Evolutionary conservation across 2,329 filamentous ascomycete species (phyloP), one percentile per base, ranked within the genome.

Genomic region (Phaeosphaeria sp.): DNA sequence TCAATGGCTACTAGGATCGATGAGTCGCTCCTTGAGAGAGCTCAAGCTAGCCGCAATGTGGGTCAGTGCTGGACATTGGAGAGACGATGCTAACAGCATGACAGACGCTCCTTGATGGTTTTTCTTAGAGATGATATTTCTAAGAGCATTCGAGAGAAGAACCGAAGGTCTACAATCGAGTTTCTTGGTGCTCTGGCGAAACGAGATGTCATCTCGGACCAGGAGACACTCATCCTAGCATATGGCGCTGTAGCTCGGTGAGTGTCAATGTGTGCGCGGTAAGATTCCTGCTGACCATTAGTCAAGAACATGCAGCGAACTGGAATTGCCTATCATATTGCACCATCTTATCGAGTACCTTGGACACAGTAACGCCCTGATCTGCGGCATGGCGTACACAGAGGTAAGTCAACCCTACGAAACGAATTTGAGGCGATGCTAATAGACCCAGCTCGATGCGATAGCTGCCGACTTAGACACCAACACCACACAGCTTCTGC

Each of bases 241-340:
- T 93, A 94, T 86, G 90, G 91, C n/a, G 89, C 92, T 71, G 83
- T 97, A 49, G 94, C 92, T 59, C 84, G 86, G 85, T 89, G 79
- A 67, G 80, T 49, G 18, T 24, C n/a, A 9, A 20, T 30, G 25
- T 39, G 21, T 15, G 24, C 27, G 46, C 6, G 40, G 13, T 48
- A 52, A 51, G 11, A 30, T 8, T 6, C 18, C 60, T 13, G 17
- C 60, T 56, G 63, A 63, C 13, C 52, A 8, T 27, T 45, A 56
- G 27, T 8, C 17, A 52, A 89, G 87, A 56, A 84, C 89, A 9
- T 89, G 91, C 45, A 85, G 87, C 17, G 91, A 95, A 60, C 88
- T 94, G 61, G 92, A 97, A 73, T 85, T 97, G 54, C 95, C 95
- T 66, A 86, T 97, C 51, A 90, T 95, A 21, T 81, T 99, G 27